Evolutionary conservation across 768 basidiomycete genomes (phyloP).

Genomic region (Butyriboletus loyo): DNA sequence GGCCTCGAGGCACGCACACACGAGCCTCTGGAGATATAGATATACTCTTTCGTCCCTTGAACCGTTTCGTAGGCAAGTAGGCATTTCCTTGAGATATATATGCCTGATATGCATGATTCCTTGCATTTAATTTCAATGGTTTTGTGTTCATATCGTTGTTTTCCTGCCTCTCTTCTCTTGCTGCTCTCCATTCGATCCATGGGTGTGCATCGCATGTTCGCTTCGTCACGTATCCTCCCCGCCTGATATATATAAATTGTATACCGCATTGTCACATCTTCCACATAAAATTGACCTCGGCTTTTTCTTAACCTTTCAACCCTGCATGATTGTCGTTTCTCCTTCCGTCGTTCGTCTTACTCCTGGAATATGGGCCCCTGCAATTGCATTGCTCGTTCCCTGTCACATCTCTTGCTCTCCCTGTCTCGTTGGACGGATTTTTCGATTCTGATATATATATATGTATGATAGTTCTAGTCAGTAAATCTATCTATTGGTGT

Average conservation of each 20-base stretch:
- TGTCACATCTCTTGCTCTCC: neutral
- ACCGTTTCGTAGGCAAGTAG: constrained; percentile 19
- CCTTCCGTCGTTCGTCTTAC: neutral
- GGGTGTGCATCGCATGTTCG: constrained; percentile 11
- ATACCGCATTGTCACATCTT: constrained; percentile 25
- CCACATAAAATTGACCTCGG: constrained; percentile 12
- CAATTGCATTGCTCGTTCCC: neutral
- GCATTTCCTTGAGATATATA: constrained; percentile 20
- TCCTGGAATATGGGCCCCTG: neutral
- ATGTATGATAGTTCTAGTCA: constrained; percentile 19
- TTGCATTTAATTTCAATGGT: constrained; percentile 23
- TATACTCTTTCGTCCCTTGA: neutral
- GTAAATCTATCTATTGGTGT: constrained; percentile 18
- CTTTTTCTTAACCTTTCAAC: neutral
- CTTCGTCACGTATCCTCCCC: constrained; percentile 3
- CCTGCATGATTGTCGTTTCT: constrained; percentile 2
- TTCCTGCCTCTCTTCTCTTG: neutral
- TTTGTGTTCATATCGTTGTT: constrained; percentile 13
- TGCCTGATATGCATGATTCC: constrained; percentile 24
- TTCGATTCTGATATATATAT: constrained; percentile 13
- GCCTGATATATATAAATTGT: constrained; percentile 22
- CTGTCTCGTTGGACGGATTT: constrained; percentile 7
- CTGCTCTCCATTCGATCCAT: constrained; percentile 18
- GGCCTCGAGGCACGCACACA: constrained; percentile 83
- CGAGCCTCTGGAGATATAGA: constrained; percentile 81